Evolutionary conservation across 2,329 filamentous ascomycete genomes (phyloP).

Genomic region (Trichoderma sp.): DNA sequence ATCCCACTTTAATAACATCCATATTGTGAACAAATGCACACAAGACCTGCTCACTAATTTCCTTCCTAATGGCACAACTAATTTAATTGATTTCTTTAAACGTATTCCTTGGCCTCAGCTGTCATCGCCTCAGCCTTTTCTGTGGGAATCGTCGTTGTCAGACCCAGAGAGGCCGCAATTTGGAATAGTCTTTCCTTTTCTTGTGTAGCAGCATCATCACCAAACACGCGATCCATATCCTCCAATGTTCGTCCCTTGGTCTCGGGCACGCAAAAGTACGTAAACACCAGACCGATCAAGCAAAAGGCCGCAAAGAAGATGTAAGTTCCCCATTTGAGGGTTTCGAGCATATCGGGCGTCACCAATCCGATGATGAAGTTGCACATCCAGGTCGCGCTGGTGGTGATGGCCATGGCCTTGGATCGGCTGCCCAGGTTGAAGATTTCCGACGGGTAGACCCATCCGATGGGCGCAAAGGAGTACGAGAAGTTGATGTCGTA

Average conservation of each 20-base stretch:
- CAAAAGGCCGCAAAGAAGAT: slow-evolving; percentile 64
- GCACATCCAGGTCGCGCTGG: slow-evolving; percentile 50
- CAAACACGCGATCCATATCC: slow-evolving; percentile 58
- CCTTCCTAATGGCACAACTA: background rate
- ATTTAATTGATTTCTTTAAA: background rate
- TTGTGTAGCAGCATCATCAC: slow-evolving; percentile 44
- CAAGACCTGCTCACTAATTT: background rate
- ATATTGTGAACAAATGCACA: background rate
- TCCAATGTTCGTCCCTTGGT: slow-evolving; percentile 60
- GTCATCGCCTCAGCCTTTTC: slow-evolving; percentile 31
- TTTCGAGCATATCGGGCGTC: slow-evolving; percentile 55
- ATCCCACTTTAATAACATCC: background rate
- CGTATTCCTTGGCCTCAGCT: slow-evolving; percentile 25
- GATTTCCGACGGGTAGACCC: slow-evolving; percentile 68
- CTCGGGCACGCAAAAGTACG: slow-evolving; percentile 61
- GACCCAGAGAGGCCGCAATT: slow-evolving; percentile 37
- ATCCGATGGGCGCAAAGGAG: slow-evolving; percentile 66
- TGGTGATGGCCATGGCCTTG: slow-evolving; percentile 64
- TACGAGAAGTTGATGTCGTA: slow-evolving; percentile 66
- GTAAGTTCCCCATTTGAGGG: slow-evolving; percentile 57
- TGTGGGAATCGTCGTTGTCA: slow-evolving; percentile 33
- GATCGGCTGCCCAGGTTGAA: slow-evolving; percentile 61
- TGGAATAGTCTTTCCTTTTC: slow-evolving; percentile 39
- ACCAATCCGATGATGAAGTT: slow-evolving; percentile 45
- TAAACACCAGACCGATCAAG: slow-evolving; percentile 53